Conservation (phyloP, 352 stramenopile species). For the Phytophthora pluvialis region DNA sequence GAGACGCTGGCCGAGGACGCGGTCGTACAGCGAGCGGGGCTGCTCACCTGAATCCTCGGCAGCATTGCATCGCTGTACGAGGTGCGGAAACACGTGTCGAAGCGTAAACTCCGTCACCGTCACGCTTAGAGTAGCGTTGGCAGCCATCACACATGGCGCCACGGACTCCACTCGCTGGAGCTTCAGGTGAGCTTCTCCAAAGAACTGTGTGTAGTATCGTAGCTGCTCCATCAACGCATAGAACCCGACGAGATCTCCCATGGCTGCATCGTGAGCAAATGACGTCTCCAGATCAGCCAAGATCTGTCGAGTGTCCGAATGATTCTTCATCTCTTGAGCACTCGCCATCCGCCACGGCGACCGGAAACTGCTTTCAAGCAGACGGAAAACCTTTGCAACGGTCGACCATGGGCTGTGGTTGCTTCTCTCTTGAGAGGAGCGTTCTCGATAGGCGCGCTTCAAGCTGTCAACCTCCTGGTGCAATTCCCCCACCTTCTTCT, state of each 20-base stretch:
- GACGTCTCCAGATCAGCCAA: slow-evolving; percentile 7
- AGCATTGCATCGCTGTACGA: neutral
- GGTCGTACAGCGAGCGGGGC: neutral
- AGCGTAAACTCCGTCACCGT: slow-evolving; percentile 16
- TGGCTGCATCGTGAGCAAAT: slow-evolving; percentile 11
- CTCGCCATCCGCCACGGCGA: slow-evolving; percentile 9
- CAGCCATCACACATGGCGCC: neutral
- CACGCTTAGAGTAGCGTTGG: slow-evolving; percentile 4
- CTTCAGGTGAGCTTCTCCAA: slow-evolving; percentile 6
- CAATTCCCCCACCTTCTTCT: slow-evolving; percentile 7
- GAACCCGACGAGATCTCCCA: slow-evolving; percentile 5
- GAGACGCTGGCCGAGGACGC: neutral
- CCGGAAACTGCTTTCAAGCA: slow-evolving; percentile 20
- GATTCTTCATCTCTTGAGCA: slow-evolving; percentile 7
- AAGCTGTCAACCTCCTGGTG: slow-evolving; percentile 6
- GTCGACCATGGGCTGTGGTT: slow-evolving; percentile 23
- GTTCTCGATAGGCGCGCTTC: neutral
- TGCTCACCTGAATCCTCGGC: neutral
- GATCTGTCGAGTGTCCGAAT: slow-evolving; percentile 11
- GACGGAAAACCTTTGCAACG: slow-evolving; percentile 15
- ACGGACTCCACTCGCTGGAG: slow-evolving; percentile 6
- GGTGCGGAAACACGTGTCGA: slow-evolving; percentile 7
- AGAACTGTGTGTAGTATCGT: slow-evolving; percentile 12
- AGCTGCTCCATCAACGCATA: neutral
- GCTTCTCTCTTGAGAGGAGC: slow-evolving; percentile 1